Evolutionary conservation across 805 yeast species (phyloP).

Genomic region (Teunomyces kruisii): DNA sequence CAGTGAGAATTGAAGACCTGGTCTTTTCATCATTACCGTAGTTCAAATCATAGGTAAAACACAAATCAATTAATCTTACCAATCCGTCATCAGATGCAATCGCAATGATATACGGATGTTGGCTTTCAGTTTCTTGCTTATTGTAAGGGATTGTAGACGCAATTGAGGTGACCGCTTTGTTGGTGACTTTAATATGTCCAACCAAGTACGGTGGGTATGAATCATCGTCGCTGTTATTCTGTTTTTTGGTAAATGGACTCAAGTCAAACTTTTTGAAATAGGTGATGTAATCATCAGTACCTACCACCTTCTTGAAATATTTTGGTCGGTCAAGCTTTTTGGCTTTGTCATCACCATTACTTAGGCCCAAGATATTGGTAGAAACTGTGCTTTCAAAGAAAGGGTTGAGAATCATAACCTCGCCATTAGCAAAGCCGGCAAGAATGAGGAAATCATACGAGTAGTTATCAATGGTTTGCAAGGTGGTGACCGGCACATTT

Average conservation of each 20-base stretch:
- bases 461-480: conserved; percentile 26
- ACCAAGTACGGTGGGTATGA: conserved; percentile 21
- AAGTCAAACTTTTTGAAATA: conserved; percentile 37
- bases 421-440: conserved; percentile 68
- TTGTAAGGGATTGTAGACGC: conserved; percentile 29
- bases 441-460: conserved; percentile 46
- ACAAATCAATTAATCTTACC: conserved; percentile 54
- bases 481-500: conserved; percentile 19
- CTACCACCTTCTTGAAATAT: conserved; percentile 18
- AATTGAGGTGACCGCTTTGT: conserved; percentile 54
- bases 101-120: conserved; percentile 45
- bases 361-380: conserved; percentile 15
- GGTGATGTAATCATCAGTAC: conserved; percentile 31
- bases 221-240: conserved; percentile 5
- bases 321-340: conserved; percentile 6
- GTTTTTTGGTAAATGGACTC: conserved; percentile 24
- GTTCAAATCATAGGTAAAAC: conserved; percentile 26
- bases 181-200: conserved; percentile 64
- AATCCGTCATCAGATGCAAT: conserved; percentile 68
- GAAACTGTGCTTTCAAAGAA: conserved; percentile 5
- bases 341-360: conserved; percentile 1
- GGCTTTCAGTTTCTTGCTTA: background rate
- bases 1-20: conserved; percentile 37
- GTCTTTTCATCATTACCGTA: conserved; percentile 19
- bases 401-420: conserved; percentile 49